A percentile compares a stretch with the other conserved stretches of the same genome.
Conservation (phyloP, 2,329 filamentous ascomycete species). For the Knoxdaviesia capensis region DNA sequence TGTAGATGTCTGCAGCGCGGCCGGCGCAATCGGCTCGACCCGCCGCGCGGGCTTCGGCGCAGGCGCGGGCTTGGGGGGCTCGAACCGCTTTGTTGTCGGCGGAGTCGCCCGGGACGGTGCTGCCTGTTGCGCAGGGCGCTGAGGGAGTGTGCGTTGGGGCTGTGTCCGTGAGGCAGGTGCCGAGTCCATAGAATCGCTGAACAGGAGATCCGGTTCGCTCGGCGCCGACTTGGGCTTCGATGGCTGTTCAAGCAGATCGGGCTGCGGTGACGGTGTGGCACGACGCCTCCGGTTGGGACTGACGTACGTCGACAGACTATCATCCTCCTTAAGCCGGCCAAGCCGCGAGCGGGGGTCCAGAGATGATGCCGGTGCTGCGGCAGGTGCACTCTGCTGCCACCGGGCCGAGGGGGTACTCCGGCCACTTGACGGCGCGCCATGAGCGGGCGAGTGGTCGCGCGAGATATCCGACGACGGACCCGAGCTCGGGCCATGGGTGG, state of each 20-base stretch:
- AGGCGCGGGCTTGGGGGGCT: conserved; percentile 17
- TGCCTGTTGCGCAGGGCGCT: conserved; percentile 16
- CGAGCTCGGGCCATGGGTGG: not conserved
- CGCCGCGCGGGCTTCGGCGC: conserved; percentile 31
- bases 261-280: conserved; percentile 28
- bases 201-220: conserved; percentile 45
- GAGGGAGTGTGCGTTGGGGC: conserved; percentile 14
- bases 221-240: conserved; percentile 19
- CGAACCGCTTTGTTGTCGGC: conserved; percentile 12
- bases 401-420: conserved; percentile 28
- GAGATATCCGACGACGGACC: not conserved
- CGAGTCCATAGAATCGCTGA: conserved; percentile 11
- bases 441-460: conserved; percentile 27
- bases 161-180: conserved; percentile 17
- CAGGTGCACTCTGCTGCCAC: conserved; percentile 35
- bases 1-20: conserved; percentile 56
- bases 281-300: conserved; percentile 71
- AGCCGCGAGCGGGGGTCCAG: conserved; percentile 27
- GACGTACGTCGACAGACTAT: conserved; percentile 66
- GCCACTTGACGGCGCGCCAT: conserved; percentile 15
- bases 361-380: conserved; percentile 14
- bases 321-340: conserved; percentile 57
- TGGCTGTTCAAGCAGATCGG: conserved; percentile 14
- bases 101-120: conserved; percentile 10
- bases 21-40: conserved; percentile 46